phyloP scores from a whole-genome alignment of 192 early-diverging fungal species.

The Umbelopsis sp. region DNA sequence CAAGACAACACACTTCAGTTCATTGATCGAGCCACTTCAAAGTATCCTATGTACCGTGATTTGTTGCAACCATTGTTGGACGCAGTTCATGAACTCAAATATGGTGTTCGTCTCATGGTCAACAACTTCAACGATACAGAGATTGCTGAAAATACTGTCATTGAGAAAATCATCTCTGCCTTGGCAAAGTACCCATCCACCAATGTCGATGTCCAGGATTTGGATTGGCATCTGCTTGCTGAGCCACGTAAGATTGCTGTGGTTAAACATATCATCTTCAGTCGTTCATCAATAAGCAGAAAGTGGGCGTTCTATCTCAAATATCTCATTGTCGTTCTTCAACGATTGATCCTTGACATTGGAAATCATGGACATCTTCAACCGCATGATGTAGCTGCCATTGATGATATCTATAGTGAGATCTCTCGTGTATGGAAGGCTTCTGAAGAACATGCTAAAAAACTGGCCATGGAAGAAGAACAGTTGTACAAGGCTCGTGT shows the following conservation, averaged over 20 bases:
- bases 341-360: slow-evolving; percentile 44
- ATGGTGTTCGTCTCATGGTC: slow-evolving; percentile 65
- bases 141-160: slow-evolving; percentile 28
- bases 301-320: slow-evolving; percentile 59
- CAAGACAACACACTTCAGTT: slow-evolving; percentile 72
- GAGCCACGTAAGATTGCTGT: slow-evolving; percentile 39
- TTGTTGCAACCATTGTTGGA: slow-evolving; percentile 70
- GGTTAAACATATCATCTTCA: slow-evolving; percentile 53
- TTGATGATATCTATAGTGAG: slow-evolving; percentile 59
- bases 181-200: slow-evolving; percentile 37
- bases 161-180: slow-evolving; percentile 37
- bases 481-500: slow-evolving; percentile 57
- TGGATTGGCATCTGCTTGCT: slow-evolving; percentile 49
- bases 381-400: slow-evolving; percentile 40
- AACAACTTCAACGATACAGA: slow-evolving; percentile 25
- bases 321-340: slow-evolving; percentile 50
- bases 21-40: slow-evolving; percentile 60
- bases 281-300: slow-evolving; percentile 32
- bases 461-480: slow-evolving; percentile 53
- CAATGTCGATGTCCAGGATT: slow-evolving; percentile 32
- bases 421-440: slow-evolving; percentile 64
- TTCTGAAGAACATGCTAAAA: slow-evolving; percentile 59
- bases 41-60: slow-evolving; percentile 78
- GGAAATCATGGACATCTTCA: slow-evolving; percentile 46
- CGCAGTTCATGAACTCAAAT: slow-evolving; percentile 76